Percentiles rank a stretch among this genome's conserved stretches.
phyloP scores from a whole-genome alignment of 2,329 filamentous ascomycete genomes.

The Epicoccum sorghinum region DNA sequence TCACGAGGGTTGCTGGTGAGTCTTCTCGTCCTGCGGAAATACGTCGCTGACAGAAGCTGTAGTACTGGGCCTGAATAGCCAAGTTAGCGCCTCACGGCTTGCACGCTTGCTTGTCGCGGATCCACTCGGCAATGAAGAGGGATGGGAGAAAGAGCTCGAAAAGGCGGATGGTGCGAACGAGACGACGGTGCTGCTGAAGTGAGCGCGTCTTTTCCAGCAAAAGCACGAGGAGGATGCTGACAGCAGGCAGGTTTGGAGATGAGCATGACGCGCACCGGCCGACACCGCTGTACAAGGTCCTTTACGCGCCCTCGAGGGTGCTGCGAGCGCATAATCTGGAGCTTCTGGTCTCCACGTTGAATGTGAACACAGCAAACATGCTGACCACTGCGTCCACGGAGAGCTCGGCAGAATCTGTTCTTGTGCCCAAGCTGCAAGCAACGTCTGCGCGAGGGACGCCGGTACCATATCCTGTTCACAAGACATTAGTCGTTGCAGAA shows the following conservation, averaged over 20 bases:
- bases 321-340: constrained; percentile 69
- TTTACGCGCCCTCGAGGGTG: constrained; percentile 67
- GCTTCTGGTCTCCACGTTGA: constrained; percentile 62
- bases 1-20: constrained; percentile 62
- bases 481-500: constrained; percentile 74
- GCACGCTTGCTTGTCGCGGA: constrained; percentile 65
- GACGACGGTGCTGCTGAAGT: constrained; percentile 51
- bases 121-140: constrained; percentile 48
- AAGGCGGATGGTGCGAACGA: constrained; percentile 39
- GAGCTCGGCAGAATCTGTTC: constrained; percentile 66
- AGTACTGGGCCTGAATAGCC: constrained; percentile 60
- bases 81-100: constrained; percentile 65
- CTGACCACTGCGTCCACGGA: constrained; percentile 35
- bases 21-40: constrained; percentile 21
- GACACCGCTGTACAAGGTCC: constrained; percentile 63
- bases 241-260: constrained; percentile 59
- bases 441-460: constrained; percentile 68
- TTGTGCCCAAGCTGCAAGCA: constrained; percentile 77
- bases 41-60: constrained; percentile 22
- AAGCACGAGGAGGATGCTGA: constrained; percentile 18
- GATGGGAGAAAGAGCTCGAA: constrained; percentile 53
- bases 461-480: constrained; percentile 83
- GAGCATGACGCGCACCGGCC: constrained; percentile 53
- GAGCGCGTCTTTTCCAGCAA: constrained; percentile 3
- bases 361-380: constrained; percentile 51